These are phyloP conservation scores for Auricularia sp. DNA, from an alignment of 768 basidiomycete species.

Conservation along the genomic window DNA sequence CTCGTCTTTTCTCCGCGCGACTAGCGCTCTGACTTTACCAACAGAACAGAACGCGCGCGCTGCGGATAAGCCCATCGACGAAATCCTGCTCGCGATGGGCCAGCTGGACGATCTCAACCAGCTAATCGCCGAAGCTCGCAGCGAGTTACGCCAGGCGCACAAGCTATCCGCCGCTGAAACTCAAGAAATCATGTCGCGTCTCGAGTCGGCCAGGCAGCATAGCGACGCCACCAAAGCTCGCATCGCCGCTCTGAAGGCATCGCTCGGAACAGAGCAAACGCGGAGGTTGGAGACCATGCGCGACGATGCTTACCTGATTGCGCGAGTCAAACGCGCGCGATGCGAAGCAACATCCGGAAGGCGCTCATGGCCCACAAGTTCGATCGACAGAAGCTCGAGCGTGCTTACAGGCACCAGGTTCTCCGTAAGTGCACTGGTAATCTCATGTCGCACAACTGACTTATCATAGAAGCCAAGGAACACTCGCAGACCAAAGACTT, in stretches of 20 bases:
- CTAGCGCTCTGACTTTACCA: neutral
- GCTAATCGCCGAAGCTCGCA: too few relatives aligned
- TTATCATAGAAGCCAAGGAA: neutral
- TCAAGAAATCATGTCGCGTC: too few relatives aligned
- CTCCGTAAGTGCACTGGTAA: neutral
- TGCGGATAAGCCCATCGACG: neutral
- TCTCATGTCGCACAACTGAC: neutral
- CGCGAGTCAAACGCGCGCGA: neutral
- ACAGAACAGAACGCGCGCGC: neutral
- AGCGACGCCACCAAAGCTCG: too few relatives aligned
- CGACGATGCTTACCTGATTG: neutral
- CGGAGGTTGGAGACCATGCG: neutral
- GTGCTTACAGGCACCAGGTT: neutral
- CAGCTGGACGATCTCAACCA: too few relatives aligned
- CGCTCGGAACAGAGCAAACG: too few relatives aligned
- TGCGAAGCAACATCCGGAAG: neutral
- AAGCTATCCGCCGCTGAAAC: too few relatives aligned
- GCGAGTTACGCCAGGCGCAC: too few relatives aligned
- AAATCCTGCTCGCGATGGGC: neutral
- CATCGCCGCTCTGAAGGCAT: too few relatives aligned
- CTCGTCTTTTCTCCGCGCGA: neutral
- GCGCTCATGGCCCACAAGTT: neutral
- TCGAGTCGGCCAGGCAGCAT: too few relatives aligned
- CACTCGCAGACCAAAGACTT: neutral
- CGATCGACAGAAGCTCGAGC: neutral